Base-by-base conservation (phyloP, 2,329 filamentous ascomycete genomes). In the Phaeoacremonium minimum region DNA sequence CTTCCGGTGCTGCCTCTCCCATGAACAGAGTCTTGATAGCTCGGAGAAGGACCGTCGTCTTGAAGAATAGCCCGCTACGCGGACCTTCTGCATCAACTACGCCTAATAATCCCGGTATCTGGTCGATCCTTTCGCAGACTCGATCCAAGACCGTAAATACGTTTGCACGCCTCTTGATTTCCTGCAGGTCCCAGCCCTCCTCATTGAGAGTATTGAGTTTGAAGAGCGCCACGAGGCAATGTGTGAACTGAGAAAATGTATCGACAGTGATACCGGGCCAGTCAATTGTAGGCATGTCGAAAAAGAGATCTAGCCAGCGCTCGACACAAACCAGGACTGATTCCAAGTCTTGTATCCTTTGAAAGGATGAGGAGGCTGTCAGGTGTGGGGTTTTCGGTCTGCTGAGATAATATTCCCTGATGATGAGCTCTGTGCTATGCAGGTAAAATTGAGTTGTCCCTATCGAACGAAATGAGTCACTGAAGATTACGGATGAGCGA, bases 211-310 rank as follows among this genome's bases (percentile, higher is more conserved):
- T 48, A 18, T 36, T 32, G 16, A 54, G 48, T 34, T 46, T 48
- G 32, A 54, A 52, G 8, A 50, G 41, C 8, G 51, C 42, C 8
- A 51, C 46, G 7, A 52, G 19, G 37, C 43, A 46, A 35, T 51
- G 49, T 30, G 41, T 44, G 29, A 52, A 46, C 30, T 53, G 51
- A 2, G 47, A 32, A 39, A 51, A 50, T 7, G 35, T 20, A 26
- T 51, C 48, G 18, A 45, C 40, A n/a, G 32, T 42, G 18, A 49
- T 30, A 13, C 48, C 50, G 8, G 45, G n/a, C 43, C 45, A 49
- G 12, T 46, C 36, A 7, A 15, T 3, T 4, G 41, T 16, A 5
- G 47, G 40, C 41, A 48, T 42, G 14, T 28, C 40, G 12, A 30
- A 28, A n/a, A 48, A 46, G 6, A 36, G 30, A 2, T 15, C 15